These are phyloP conservation scores for Bryum argenteum DNA, from an alignment of 225 moss, liverwort and hornwort species.

Conservation along the genomic window DNA sequence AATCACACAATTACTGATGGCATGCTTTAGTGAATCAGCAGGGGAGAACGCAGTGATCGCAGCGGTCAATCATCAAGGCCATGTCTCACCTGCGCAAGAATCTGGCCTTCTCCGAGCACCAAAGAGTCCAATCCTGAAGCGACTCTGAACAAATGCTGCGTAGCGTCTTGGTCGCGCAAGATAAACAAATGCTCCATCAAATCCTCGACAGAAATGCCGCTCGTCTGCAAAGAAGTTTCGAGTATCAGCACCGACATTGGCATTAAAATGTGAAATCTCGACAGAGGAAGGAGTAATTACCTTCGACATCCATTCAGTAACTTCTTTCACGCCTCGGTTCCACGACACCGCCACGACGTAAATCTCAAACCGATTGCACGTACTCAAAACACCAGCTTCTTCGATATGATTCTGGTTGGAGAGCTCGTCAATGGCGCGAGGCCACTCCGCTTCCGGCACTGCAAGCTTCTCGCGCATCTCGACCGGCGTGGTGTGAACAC, in stretches of 20 bases:
- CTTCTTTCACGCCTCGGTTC: constrained; percentile 71
- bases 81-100: constrained; percentile 60
- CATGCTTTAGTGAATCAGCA: too few species aligned
- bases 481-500: constrained; percentile 81
- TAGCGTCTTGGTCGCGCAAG: constrained; percentile 64
- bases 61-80: not conserved
- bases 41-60: too few species aligned
- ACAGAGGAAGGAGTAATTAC: constrained; percentile 18
- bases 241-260: not conserved
- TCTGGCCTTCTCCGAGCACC: constrained; percentile 70
- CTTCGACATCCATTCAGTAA: constrained; percentile 80
- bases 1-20: too few species aligned
- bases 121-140: constrained; percentile 64
- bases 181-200: constrained; percentile 63
- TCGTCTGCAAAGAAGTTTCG: constrained; percentile 37
- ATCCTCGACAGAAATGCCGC: constrained; percentile 57
- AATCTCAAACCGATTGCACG: constrained; percentile 69
- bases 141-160: constrained; percentile 65
- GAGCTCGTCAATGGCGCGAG: constrained; percentile 65
- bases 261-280: not conserved
- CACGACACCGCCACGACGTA: constrained; percentile 70
- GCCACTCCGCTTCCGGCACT: constrained; percentile 73
- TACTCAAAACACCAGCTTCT: constrained; percentile 66
- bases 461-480: constrained; percentile 77
- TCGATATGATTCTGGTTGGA: constrained; percentile 60